Evolutionary conservation across 1,139 yeast genomes (phyloP).

Genomic region (Tardiomyces blankii): DNA sequence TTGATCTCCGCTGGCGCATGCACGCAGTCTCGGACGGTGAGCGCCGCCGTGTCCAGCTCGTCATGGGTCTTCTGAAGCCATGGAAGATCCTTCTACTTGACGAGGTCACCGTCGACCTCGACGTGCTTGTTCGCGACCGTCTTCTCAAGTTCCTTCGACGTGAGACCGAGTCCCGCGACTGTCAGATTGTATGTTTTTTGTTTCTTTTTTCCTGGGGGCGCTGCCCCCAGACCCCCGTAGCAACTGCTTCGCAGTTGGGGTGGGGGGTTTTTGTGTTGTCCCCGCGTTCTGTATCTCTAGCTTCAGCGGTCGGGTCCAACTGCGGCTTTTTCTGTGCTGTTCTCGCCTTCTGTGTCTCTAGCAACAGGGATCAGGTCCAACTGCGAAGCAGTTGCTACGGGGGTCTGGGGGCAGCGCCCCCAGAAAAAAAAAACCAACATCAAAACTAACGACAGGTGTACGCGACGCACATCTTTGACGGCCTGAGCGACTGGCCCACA

Average conservation of each 20-base stretch:
- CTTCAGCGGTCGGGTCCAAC: no score
- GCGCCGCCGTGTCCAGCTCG: constrained; percentile 83
- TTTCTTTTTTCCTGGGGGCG: not conserved
- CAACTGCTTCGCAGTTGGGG: no score
- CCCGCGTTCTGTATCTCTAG: no score
- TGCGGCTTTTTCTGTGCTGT: no score
- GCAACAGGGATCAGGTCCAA: no score
- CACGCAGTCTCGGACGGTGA: constrained; percentile 89
- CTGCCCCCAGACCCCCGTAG: no score
- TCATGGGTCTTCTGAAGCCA: constrained; percentile 86
- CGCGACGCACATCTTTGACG: constrained; percentile 96
- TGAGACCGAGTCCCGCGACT: constrained; percentile 58
- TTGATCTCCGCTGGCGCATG: constrained; percentile 88
- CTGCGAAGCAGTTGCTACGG: no score
- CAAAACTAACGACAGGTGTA: constrained; percentile 34
- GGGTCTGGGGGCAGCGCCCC: no score
- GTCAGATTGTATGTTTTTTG: constrained; percentile 28
- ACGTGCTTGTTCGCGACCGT: constrained; percentile 77
- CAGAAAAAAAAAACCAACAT: not conserved
- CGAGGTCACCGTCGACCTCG: constrained; percentile 93
- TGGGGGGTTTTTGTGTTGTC: no score
- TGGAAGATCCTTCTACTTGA: constrained; percentile 79
- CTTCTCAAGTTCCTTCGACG: constrained; percentile 54
- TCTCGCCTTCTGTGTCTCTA: no score
- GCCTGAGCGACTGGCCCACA: constrained; percentile 84